Base-by-base conservation (phyloP, 192 early-diverging fungal genomes). In the Dimargaris cristalligena region DNA sequence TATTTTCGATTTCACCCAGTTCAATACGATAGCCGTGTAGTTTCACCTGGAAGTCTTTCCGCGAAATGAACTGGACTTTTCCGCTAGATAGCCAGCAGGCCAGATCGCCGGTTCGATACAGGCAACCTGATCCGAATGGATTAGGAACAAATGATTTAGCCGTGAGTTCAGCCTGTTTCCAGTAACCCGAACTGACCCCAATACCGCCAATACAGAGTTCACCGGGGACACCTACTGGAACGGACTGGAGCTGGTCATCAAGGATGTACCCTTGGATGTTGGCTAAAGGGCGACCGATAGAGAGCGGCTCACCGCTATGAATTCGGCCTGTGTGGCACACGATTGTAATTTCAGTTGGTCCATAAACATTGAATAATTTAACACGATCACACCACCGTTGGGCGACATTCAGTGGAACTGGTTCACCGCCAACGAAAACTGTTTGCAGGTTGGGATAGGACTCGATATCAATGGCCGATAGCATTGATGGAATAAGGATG, bases 121-220 rank as follows among this genome's bases (percentile, higher is more conserved):
- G 38, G 8, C 38, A 16, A 16, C 38, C 38, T 10, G 38, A 16
- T 6, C 38, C 38, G 16, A 41, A 41, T 6, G 38, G 38, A 16
- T 41, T 41, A 41, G 16, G 8, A 41, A 41, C 38, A 25, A 74
- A 74, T 22, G 34, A 30, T 52, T 71, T 58, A 0, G 48, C 44
- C 2, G 62, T 71, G 22, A 74, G 41, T 2, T 71, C 70, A 28
- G 66, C 64, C 14, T 59, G 52, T 34, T 71, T 68, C 11, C 71
- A 51, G 35, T 74, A 74, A 1, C 69, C 69, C 4, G 49, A 35
- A 23, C 66, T 65, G 3, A 74, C 66, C 9, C 67, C 68, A 4
- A 33, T 3, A 56, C 54, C 34, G 29, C 63, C 67, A 38, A 69
- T 66, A 34, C 63, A 66, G 2, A 74, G 34, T 45, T 74, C 71